Conservation (phyloP, 805 yeast species). For the Cyberlindnera galapagoensis region DNA sequence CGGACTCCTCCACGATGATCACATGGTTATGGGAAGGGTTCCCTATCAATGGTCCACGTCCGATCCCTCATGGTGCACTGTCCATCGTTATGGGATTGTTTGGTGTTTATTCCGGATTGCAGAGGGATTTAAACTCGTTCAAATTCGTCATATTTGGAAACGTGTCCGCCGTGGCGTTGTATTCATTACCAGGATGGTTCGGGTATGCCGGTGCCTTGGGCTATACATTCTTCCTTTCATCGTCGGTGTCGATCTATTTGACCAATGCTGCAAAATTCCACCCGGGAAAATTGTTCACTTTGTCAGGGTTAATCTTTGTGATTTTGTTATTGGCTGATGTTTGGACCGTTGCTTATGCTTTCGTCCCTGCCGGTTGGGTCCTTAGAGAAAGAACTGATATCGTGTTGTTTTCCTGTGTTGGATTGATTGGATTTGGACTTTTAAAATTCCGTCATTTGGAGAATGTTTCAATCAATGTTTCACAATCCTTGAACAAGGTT, state of each 20-base stretch:
- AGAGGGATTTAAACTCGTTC: slow-evolving; percentile 14
- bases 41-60: slow-evolving; percentile 78
- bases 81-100: slow-evolving; percentile 51
- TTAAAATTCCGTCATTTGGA: slow-evolving; percentile 12
- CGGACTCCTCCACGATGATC: slow-evolving; percentile 83
- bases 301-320: slow-evolving; percentile 43
- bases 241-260: slow-evolving; percentile 59
- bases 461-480: slow-evolving; percentile 4
- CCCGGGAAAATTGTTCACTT: slow-evolving; percentile 47
- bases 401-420: slow-evolving; percentile 52
- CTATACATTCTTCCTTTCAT: slow-evolving; percentile 57
- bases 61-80: slow-evolving; percentile 72
- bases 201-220: slow-evolving; percentile 71
- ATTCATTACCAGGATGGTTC: slow-evolving; percentile 53
- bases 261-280: slow-evolving; percentile 48
- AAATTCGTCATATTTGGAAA: slow-evolving; percentile 44
- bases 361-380: slow-evolving; percentile 89
- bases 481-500: slow-evolving; percentile 12
- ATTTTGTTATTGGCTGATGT: slow-evolving; percentile 73
- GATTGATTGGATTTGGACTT: slow-evolving; percentile 48
- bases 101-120: slow-evolving; percentile 47
- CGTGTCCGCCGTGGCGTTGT: slow-evolving; percentile 33
- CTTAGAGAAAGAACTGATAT: slow-evolving; percentile 86
- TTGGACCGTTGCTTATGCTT: slow-evolving; percentile 97
- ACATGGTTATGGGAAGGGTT: slow-evolving; percentile 97